Base-by-base conservation (phyloP, 768 basidiomycete genomes). In the Agaricus blazei region DNA sequence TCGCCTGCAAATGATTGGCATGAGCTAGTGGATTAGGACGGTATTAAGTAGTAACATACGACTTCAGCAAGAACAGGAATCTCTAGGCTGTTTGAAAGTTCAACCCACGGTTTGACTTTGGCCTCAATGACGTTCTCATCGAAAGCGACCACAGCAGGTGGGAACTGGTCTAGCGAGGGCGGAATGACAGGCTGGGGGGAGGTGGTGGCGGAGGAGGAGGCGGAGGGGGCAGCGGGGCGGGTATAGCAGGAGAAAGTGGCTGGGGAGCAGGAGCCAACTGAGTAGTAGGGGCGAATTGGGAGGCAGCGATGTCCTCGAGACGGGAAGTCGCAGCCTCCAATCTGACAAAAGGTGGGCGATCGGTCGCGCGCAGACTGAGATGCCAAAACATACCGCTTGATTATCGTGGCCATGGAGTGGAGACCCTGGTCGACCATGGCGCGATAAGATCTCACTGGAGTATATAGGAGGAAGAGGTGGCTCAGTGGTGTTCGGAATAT, bases 321-420 rank as follows among this genome's bases (percentile, higher is more conserved):
- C 97, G 84, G 43, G 90, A 91, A 5, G 93, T 94, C 8, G 93
- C 91, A 26, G 97, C 97, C 77, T 95, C 90, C 49, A 93, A 81
- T 60, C 94, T 94, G 64, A 29, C 44, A 46, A 81, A 76, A 56
- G 53, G 15, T 57, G 56, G 36, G 49, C 53, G 56, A 49, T 40
- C 40, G 57, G 23, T 54, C 56, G 37, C 6, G 37, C n/a, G 38
- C 60, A 52, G 40, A 59, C 34, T 6, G 47, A 41, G 29, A 48
- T 42, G 24, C n/a, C 29, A 40, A 23, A 51, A 48, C 76, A 54
- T 64, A 88, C 88, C 90, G 83, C 70, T 90, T 92, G 68, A 89
- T 88, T 58, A 92, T 84, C 9, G 90, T 92, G 27, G 87, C 84
- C 26, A 92, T 73, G 24, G 88, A 87, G 67, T 91, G 79, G 15